Base-by-base conservation (phyloP, 2,329 filamentous ascomycete genomes). In the Trichoderma koningiopsis region DNA sequence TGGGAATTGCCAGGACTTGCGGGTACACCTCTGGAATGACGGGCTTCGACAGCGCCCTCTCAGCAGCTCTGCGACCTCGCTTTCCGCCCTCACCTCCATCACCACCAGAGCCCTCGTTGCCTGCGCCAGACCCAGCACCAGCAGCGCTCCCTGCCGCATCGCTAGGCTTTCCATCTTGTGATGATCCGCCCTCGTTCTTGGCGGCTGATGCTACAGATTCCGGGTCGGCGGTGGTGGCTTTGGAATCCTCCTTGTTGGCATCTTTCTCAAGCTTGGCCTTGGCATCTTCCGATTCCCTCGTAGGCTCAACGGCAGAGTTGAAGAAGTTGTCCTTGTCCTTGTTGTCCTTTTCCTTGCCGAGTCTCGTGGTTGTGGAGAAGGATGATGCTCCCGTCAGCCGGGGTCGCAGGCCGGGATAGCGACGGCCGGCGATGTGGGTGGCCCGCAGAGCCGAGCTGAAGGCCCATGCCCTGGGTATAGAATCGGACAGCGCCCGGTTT, bases 1-100 rank as follows among this genome's bases (percentile, higher is more conserved):
- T 97, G 8, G 96, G 96, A 68, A 99, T 97, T 2, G 95, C 95
- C 87, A 99, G 93, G 68, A 99, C 94, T 79, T 98, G 96, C 4
- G 96, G 96, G 79, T 99, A 99, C 55, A 97, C 90, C 71, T 99
- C 96, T 16, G 96, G 96, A 16, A 98, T 91, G 3, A 91, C 88
- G 1, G 94, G 92, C 81, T 98, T 98, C 75, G 93, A 89, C 49
- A 98, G 85, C 29, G 92, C 90, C 76, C 89, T 89, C 70, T 96
- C 92, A n/a, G 79, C 76, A 40, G 89, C 86, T 77, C 92, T 94
- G 73, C 89, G 87, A 67, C 93, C 90, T 76, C 89, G 92, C 80
- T 88, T 91, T 61, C 91, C 88, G 29, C 90, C 87, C 74, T 90
- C 89, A 49, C 87, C 77, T 7, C 47, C 47, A 4, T 49, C 47